Conservation (phyloP, 1,284 basidiomycete genomes). For the Microstroma glucosiphilum region DNA sequence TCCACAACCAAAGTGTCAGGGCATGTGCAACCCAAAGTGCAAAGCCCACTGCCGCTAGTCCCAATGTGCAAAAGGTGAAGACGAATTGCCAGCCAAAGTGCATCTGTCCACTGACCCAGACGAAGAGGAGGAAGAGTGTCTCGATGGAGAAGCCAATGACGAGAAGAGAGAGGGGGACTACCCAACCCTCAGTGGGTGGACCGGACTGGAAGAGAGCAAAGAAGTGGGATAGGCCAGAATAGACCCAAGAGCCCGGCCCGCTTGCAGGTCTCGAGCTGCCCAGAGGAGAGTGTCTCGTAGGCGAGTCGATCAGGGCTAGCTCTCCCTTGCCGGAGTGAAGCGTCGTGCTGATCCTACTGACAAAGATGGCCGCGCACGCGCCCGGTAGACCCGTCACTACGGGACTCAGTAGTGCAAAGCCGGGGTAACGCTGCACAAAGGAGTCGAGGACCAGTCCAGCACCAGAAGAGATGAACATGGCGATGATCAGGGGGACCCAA, state of each 20-base stretch:
- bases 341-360: conserved; percentile 80
- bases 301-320: neutral
- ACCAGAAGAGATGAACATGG: conserved; percentile 84
- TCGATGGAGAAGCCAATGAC: conserved; percentile 31
- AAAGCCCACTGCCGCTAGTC: conserved; percentile 40
- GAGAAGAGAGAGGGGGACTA: conserved; percentile 35
- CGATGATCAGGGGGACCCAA: conserved; percentile 82
- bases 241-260: no score
- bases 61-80: conserved; percentile 19
- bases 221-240: no score
- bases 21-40: conserved; percentile 65
- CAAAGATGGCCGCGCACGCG: conserved; percentile 81
- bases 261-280: no score
- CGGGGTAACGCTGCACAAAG: conserved; percentile 78
- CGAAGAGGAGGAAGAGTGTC: conserved; percentile 28
- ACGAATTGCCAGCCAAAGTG: conserved; percentile 39
- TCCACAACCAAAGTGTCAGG: conserved; percentile 77
- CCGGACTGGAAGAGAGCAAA: no score
- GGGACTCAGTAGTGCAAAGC: conserved; percentile 79
- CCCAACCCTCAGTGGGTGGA: conserved; percentile 39
- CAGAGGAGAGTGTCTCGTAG: conserved; percentile 3
- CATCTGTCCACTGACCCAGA: conserved; percentile 30
- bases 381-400: conserved; percentile 70
- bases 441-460: conserved; percentile 85
- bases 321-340: conserved; percentile 58